Evolutionary conservation across 371 early-diverging fungal genomes (phyloP).

Genomic region (Neoconidiobolus thromboides): DNA sequence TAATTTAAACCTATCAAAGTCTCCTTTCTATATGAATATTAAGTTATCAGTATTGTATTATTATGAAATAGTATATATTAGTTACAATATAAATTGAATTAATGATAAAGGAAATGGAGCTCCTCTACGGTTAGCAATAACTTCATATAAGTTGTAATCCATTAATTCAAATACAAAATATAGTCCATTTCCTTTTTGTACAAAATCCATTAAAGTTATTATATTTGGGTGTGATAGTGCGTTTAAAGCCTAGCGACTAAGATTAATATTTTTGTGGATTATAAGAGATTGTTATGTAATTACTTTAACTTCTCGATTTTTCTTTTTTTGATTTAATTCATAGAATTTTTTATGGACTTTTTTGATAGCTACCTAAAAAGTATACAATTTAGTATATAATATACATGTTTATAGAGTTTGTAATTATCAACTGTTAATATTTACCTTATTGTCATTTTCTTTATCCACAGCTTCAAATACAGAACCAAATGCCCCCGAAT

Average conservation of each 20-base stretch:
- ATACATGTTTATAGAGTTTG: too few relatives aligned
- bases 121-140: constrained; percentile 48
- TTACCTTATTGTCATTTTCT: constrained; percentile 47
- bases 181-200: constrained; percentile 60
- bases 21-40: constrained; percentile 27
- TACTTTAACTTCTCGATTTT: constrained; percentile 56
- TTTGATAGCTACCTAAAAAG: constrained; percentile 73
- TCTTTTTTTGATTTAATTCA: constrained; percentile 51
- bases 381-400: not conserved
- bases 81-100: constrained; percentile 39
- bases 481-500: constrained; percentile 81
- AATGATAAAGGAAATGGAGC: constrained; percentile 25
- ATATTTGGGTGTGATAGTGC: constrained; percentile 61
- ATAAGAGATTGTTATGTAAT: not conserved
- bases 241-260: constrained; percentile 30
- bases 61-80: not conserved
- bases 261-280: too few relatives aligned
- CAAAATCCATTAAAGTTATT: constrained; percentile 57
- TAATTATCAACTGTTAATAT: not conserved
- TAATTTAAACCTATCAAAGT: constrained; percentile 61
- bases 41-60: not conserved
- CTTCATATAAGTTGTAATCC: constrained; percentile 84
- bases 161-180: constrained; percentile 85
- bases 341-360: constrained; percentile 80
- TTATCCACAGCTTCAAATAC: constrained; percentile 57